Evolutionary conservation across 192 early-diverging fungal species (phyloP), one percentile per base, ranked within the genome.

Genomic region (Neocallimastix lanati): DNA sequence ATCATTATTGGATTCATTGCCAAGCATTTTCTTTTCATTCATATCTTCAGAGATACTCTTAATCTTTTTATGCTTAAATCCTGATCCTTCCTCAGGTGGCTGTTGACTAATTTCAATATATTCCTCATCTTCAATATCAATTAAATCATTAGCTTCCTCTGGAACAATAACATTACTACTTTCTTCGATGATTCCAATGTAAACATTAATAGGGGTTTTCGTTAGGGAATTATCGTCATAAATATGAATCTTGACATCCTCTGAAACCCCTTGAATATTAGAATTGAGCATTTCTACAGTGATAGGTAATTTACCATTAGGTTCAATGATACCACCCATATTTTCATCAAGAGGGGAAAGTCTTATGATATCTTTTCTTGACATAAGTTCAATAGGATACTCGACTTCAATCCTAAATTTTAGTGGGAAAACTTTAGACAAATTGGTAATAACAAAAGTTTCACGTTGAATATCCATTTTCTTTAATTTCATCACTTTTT

Each of bases 151-250:
- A 2, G 21, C 40, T 21, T 50, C 40, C 21, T 50, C 40, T 6
- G 40, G 40, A 4, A 50, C 40, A 50, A 50, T 50, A 50, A 50
- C 40, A 50, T 50, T 50, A 13, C 40, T 30, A n/a, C n/a, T n/a
- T n/a, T n/a, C n/a, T n/a, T n/a, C n/a, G n/a, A n/a, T n/a, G n/a
- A n/a, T n/a, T n/a, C 86, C 87, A 16, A 95, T 88, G 28, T 87
- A 78, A 12, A 91, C 83, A 0, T 90, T 89, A 78, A 93, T 90
- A 16, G 88, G 83, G 28, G 86, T 85, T 27, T 89, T 86, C 16
- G 80, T 81, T 12, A 92, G 78, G 13, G 92, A 93, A 81, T 93
- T 87, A 58, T 85, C 33, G 84, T 95, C 94, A 76, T 86, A 85
- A 28, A n/a, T n/a, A n/a, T n/a, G n/a, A n/a, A n/a, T n/a, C n/a